Evolutionary conservation across 2,329 filamentous ascomycete genomes (phyloP).

Genomic region (Fusarium proliferatum): DNA sequence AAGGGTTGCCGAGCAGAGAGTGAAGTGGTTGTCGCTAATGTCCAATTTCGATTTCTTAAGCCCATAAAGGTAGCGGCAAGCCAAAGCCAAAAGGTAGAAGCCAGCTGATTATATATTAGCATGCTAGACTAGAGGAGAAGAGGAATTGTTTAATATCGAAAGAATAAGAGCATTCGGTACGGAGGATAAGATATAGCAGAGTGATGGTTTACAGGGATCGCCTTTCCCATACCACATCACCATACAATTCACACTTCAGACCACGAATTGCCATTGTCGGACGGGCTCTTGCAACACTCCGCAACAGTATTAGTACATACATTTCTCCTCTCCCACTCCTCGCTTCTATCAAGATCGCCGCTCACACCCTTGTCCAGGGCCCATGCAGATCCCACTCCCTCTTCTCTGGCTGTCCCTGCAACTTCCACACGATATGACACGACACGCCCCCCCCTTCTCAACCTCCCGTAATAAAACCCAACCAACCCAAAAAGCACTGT

Average conservation of each 20-base stretch:
- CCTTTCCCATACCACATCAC: conserved; percentile 18
- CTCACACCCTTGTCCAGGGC: conserved; percentile 18
- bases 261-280: conserved; percentile 30
- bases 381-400: conserved; percentile 28
- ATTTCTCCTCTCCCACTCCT: neutral
- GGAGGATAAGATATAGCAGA: neutral
- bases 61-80: conserved; percentile 24
- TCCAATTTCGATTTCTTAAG: conserved; percentile 38
- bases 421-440: conserved; percentile 30
- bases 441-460: conserved; percentile 28
- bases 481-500: neutral
- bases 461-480: conserved; percentile 15
- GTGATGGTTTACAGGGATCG: conserved; percentile 17
- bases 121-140: neutral
- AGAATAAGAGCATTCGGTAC: neutral
- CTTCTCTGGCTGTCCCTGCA: conserved; percentile 1
- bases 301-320: conserved; percentile 6
- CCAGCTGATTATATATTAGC: neutral
- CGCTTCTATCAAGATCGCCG: conserved; percentile 34
- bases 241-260: conserved; percentile 15
- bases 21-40: conserved; percentile 12
- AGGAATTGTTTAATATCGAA: neutral
- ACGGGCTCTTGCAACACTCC: conserved; percentile 25
- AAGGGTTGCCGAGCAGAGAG: conserved; percentile 26
- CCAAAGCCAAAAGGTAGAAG: conserved; percentile 12